Base-by-base conservation (phyloP, 2,329 filamentous ascomycete genomes). In the Hortaea werneckii region DNA sequence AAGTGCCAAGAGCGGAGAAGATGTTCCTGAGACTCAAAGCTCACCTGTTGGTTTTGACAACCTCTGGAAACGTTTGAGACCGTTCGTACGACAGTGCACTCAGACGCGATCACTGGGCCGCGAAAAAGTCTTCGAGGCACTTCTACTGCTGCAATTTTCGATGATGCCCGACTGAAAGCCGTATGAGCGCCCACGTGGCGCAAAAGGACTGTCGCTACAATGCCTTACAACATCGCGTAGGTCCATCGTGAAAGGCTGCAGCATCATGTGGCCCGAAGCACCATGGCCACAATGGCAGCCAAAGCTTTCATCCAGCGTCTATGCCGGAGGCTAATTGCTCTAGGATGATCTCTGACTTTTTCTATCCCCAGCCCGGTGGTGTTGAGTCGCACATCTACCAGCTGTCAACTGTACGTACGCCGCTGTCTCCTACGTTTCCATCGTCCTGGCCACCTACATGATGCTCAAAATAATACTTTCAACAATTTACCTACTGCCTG, bases 321-420 rank as follows among this genome's bases (percentile, higher is more conserved):
- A 20, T 20, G 2, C 20, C 20, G 20, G 20, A 20, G 20, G 20
- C 20, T 20, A 20, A 20, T 20, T 20, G 20, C 20, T 20, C 20
- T 54, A 81, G 78, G 49, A 98, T 98, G 92, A 86, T 95, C 66
- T 89, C 90, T 77, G 92, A 98, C 74, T 95, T 94, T 77, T 98
- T 98, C 81, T 98, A 94, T 64, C 92, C 92, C 10, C 90, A 96
- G 62, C 90, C 92, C 43, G 77, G 92, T 62, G 92, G 92, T 58
- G 81, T 98, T 54, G 92, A 98, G 71, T 94, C 87, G 67, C 92
- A 98, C 69, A 96, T 98, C 58, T 98, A 98, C 71, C 92, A 98
- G 67, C 75, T 98, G 37, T 92, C 90, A 29, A 29, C 41, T 12
- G 39, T 39, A 43, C 9, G 44, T 38, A 20, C 20, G 20, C 20